These are phyloP conservation scores for Talaromyces sp. DNA, from an alignment of 2,329 filamentous ascomycete genomes.

Conservation along the genomic window DNA sequence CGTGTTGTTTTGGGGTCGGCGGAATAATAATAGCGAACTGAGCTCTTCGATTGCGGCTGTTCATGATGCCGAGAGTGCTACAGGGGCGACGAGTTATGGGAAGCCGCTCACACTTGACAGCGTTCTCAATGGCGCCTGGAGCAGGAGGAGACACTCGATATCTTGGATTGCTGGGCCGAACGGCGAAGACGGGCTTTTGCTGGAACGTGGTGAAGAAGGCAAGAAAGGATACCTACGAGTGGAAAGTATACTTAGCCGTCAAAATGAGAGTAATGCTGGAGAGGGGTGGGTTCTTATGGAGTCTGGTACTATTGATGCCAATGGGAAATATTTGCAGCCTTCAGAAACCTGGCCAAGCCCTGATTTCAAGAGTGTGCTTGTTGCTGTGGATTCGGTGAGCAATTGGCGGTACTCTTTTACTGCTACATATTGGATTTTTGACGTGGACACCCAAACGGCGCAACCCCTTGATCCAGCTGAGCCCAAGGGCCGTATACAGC, in stretches of 20 bases:
- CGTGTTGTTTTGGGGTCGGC: slow-evolving; percentile 40
- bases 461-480: slow-evolving; percentile 73
- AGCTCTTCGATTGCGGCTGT: slow-evolving; percentile 26
- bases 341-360: slow-evolving; percentile 69
- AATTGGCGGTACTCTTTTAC: slow-evolving; percentile 91
- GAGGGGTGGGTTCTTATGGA: slow-evolving; percentile 73
- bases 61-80: slow-evolving; percentile 30
- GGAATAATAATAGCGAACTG: slow-evolving; percentile 32
- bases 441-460: slow-evolving; percentile 74
- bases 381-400: slow-evolving; percentile 67
- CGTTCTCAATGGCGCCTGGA: slow-evolving; percentile 40
- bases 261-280: slow-evolving; percentile 43
- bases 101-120: slow-evolving; percentile 44
- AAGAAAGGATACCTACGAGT: slow-evolving; percentile 77
- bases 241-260: slow-evolving; percentile 70
- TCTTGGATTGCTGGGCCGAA: slow-evolving; percentile 48
- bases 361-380: slow-evolving; percentile 78
- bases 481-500: slow-evolving; percentile 65
- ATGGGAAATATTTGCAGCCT: slow-evolving; percentile 55
- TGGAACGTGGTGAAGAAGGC: slow-evolving; percentile 61
- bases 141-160: slow-evolving; percentile 38
- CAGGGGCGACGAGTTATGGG: slow-evolving; percentile 35
- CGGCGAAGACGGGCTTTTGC: slow-evolving; percentile 70
- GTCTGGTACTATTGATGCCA: slow-evolving; percentile 58
- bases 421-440: slow-evolving; percentile 85